phyloP scores from a whole-genome alignment of 371 early-diverging fungal species.

The Zychaea mexicana region DNA sequence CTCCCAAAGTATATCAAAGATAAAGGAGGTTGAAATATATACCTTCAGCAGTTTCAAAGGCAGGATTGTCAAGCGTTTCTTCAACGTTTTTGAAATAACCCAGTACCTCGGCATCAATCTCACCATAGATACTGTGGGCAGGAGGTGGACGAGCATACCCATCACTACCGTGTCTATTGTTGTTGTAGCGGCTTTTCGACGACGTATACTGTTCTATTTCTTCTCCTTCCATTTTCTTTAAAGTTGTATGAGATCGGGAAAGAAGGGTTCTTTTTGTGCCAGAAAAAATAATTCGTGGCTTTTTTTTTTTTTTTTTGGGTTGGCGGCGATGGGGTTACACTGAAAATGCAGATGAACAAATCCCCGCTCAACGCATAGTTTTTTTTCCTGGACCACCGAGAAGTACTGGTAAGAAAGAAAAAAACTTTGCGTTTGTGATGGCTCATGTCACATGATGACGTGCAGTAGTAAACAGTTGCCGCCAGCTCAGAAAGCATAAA shows the following conservation, averaged over 20 bases:
- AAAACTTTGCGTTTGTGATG: too few relatives aligned
- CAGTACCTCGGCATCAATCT: constrained; percentile 66
- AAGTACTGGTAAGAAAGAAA: too few relatives aligned
- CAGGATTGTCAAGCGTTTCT: constrained; percentile 67
- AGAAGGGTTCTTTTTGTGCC: too few relatives aligned
- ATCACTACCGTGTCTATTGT: not conserved
- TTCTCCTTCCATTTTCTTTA: not conserved
- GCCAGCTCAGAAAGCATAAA: too few relatives aligned
- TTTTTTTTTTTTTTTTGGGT: not conserved
- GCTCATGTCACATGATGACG: too few relatives aligned
- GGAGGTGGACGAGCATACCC: not conserved
- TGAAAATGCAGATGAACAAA: too few relatives aligned
- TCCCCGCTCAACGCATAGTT: too few relatives aligned
- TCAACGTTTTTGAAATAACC: constrained; percentile 79
- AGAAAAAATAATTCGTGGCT: too few relatives aligned
- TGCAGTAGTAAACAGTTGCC: too few relatives aligned
- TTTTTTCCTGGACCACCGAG: too few relatives aligned
- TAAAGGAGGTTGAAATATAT: constrained; percentile 5
- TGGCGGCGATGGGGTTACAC: too few relatives aligned
- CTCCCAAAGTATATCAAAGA: not conserved
- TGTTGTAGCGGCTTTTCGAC: not conserved
- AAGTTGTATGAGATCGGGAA: not conserved
- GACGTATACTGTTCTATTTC: too few relatives aligned
- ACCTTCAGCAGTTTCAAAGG: constrained; percentile 76
- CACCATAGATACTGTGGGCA: constrained; percentile 43